phyloP scores from a whole-genome alignment of 2,329 filamentous ascomycete species.

The Fusarium sp. region DNA sequence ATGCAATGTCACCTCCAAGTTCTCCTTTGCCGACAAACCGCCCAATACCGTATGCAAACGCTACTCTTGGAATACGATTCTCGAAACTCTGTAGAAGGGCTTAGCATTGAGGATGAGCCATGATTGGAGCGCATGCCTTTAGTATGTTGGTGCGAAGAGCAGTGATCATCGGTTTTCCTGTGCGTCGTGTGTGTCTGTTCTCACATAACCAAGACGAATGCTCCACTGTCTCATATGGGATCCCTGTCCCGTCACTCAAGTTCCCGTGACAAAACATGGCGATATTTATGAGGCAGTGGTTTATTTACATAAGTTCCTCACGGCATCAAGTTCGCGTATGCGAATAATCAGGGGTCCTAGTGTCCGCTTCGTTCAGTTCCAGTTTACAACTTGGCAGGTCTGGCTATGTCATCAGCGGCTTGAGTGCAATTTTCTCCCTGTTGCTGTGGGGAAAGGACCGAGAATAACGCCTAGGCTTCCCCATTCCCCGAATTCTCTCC shows the following conservation, averaged over 20 bases:
- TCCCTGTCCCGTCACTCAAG: background rate
- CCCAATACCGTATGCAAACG: conserved; percentile 17
- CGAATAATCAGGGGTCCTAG: background rate
- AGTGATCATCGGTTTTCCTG: conserved; percentile 29
- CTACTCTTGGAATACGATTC: conserved; percentile 12
- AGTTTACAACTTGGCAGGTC: background rate
- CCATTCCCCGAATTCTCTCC: conserved; percentile 32
- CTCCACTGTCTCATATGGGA: conserved; percentile 14
- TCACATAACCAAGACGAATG: background rate
- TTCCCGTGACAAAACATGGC: conserved; percentile 9
- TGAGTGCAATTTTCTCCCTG: conserved; percentile 25
- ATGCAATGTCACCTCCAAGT: conserved; percentile 17
- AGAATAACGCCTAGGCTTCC: conserved; percentile 38
- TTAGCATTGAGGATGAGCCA: background rate
- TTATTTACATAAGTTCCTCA: background rate
- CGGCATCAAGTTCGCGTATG: background rate
- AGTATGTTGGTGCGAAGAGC: conserved; percentile 9
- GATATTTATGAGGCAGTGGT: background rate
- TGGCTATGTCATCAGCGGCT: conserved; percentile 31
- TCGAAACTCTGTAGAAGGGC: conserved; percentile 22
- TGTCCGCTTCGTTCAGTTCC: background rate
- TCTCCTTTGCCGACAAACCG: conserved; percentile 14
- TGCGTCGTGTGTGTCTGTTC: background rate
- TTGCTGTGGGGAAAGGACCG: conserved; percentile 48
- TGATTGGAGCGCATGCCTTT: conserved; percentile 47